Conservation (phyloP, 176 grass and related monocot genomes). For the Lolium rigidum region DNA sequence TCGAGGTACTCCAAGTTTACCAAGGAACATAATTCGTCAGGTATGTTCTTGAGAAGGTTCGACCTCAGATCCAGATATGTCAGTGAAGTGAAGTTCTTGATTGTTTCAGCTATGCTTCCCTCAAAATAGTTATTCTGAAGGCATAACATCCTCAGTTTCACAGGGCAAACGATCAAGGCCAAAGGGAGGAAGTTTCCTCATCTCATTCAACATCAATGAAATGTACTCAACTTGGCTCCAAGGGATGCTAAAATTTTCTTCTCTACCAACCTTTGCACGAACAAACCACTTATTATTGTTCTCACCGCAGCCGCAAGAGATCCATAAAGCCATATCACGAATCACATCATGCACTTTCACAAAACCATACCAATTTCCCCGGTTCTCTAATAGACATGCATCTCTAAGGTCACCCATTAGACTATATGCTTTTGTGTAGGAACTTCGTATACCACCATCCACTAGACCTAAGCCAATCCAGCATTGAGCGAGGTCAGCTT, state of each 20-base stretch:
- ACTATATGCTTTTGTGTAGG: not conserved
- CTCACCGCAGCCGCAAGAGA: slow-evolving; percentile 21
- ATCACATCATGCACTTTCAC: slow-evolving; percentile 48
- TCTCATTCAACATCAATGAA: slow-evolving; percentile 10
- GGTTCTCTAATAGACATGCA: slow-evolving; percentile 30
- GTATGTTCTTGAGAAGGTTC: not conserved
- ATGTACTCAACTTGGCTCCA: slow-evolving; percentile 24
- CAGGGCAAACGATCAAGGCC: not conserved
- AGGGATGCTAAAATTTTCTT: not conserved
- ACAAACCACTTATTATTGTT: slow-evolving; percentile 45
- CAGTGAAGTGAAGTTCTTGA: slow-evolving; percentile 18
- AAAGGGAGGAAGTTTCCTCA: not conserved
- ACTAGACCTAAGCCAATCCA: slow-evolving; percentile 39
- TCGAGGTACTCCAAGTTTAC: slow-evolving; percentile 16
- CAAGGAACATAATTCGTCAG: slow-evolving; percentile 10
- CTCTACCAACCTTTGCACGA: not conserved
- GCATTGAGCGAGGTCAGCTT: slow-evolving; percentile 13
- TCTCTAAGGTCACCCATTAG: not conserved
- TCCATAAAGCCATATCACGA: slow-evolving; percentile 49
- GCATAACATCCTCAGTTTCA: not conserved
- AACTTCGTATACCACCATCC: not conserved
- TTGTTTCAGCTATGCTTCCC: not conserved
- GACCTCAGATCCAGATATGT: slow-evolving; percentile 23
- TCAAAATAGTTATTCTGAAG: not conserved
- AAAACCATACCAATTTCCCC: not conserved